Conservation (phyloP, 2,329 filamentous ascomycete species). For the Penicillium sp. region DNA sequence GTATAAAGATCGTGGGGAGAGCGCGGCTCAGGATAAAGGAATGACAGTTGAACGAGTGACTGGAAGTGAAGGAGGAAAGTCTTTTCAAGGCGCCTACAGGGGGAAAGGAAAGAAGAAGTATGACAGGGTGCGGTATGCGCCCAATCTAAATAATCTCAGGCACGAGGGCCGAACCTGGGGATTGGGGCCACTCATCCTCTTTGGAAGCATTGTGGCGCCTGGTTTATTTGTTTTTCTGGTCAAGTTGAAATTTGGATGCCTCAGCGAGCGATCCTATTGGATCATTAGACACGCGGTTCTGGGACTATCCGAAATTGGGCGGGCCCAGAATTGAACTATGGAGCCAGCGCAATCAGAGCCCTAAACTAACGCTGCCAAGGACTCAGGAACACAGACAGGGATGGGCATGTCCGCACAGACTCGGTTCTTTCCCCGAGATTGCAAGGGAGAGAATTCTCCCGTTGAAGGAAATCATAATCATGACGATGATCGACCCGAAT, state of each 20-base stretch:
- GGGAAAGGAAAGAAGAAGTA: slow-evolving; percentile 11
- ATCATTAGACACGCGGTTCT: slow-evolving; percentile 8
- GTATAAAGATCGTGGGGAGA: slow-evolving; percentile 27
- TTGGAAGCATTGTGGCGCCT: slow-evolving; percentile 5
- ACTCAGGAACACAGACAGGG: slow-evolving; percentile 7
- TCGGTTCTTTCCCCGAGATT: too few species aligned
- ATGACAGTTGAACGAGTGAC: slow-evolving; percentile 17
- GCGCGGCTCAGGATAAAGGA: slow-evolving; percentile 23
- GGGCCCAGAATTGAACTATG: slow-evolving; percentile 18
- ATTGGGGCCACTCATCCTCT: slow-evolving; percentile 6
- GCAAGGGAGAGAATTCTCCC: too few species aligned
- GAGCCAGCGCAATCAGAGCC: slow-evolving; percentile 10
- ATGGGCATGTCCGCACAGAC: slow-evolving; percentile 2
- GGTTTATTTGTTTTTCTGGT: slow-evolving; percentile 7
- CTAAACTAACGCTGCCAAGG: slow-evolving; percentile 4
- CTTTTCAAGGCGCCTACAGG: slow-evolving; percentile 14
- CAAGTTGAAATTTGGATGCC: slow-evolving; percentile 1
- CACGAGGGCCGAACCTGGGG: slow-evolving; percentile 11
- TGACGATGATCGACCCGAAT: too few species aligned
- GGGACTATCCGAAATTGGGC: slow-evolving; percentile 18
- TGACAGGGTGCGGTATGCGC: slow-evolving; percentile 18
- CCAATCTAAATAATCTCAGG: slow-evolving; percentile 16
- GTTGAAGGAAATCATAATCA: too few species aligned
- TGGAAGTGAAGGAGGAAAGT: slow-evolving; percentile 16
- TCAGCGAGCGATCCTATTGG: slow-evolving; percentile 11